phyloP scores from a whole-genome alignment of 345 rosid genomes.

The Salix udensis region DNA sequence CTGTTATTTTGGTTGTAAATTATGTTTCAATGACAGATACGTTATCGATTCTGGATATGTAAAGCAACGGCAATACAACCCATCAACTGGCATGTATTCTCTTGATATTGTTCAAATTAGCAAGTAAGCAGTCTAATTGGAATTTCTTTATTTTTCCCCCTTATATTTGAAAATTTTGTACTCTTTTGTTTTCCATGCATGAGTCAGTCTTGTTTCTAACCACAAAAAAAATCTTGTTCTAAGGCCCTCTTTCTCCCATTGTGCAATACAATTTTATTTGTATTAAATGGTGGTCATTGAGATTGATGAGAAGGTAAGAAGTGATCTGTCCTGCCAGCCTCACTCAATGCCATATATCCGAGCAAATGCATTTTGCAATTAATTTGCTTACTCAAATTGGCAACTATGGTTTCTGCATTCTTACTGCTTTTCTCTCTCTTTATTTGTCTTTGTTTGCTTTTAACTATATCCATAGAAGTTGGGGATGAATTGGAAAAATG shows the following conservation, averaged over 20 bases:
- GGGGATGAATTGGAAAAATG: not conserved
- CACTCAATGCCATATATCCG: not conserved
- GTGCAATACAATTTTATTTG: not conserved
- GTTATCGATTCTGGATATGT: constrained; percentile 93
- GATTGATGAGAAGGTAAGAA: not conserved
- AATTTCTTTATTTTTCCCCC: not conserved
- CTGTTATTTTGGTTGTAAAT: constrained; percentile 17
- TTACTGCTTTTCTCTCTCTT: not conserved
- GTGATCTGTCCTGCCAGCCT: not conserved
- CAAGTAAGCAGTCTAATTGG: constrained; percentile 58
- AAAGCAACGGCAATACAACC: constrained; percentile 93
- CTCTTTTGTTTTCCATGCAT: not conserved
- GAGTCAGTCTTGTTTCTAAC: not conserved
- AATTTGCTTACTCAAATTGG: too few species aligned
- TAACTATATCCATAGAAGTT: not conserved
- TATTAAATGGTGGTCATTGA: not conserved
- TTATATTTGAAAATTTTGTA: not conserved
- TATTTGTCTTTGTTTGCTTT: not conserved
- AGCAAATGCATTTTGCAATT: not conserved
- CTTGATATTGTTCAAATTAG: constrained; percentile 93
- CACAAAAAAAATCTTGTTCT: not conserved
- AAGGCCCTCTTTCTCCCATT: not conserved
- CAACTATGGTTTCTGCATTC: not conserved
- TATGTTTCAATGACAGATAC: constrained; percentile 54
- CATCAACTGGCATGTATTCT: constrained; percentile 93